Evolutionary conservation across 768 basidiomycete genomes (phyloP).

Genomic region (Cystobasidium tubakii): DNA sequence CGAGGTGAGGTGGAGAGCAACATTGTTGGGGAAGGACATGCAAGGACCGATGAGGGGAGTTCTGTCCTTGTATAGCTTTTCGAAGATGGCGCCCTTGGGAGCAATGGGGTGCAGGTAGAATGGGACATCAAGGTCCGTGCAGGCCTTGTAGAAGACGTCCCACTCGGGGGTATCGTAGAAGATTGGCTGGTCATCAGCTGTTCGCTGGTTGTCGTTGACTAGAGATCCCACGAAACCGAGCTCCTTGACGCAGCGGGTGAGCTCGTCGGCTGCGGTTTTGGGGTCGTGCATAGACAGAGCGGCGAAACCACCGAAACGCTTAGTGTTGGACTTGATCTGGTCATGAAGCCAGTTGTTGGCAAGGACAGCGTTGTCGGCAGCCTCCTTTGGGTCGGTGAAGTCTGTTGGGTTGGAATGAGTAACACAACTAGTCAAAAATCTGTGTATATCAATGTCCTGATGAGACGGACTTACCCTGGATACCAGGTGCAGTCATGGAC

Average conservation of each 20-base stretch:
- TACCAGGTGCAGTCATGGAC: conserved; percentile 36
- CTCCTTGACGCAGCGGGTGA: conserved; percentile 36
- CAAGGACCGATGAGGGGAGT: conserved; percentile 34
- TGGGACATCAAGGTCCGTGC: conserved; percentile 35
- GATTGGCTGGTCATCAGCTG: conserved; percentile 36
- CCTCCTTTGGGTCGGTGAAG: conserved; percentile 36
- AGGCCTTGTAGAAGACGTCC: conserved; percentile 31
- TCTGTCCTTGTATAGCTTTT: conserved; percentile 36
- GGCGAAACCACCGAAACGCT: conserved; percentile 37
- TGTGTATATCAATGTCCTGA: too few species aligned
- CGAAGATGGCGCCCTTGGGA: conserved; percentile 36
- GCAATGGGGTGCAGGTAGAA: conserved; percentile 39
- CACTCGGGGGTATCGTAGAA: conserved; percentile 32
- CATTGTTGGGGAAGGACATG: conserved; percentile 38
- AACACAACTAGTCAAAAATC: too few species aligned
- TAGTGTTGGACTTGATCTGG: conserved; percentile 34
- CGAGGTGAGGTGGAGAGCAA: conserved; percentile 37
- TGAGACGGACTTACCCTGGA: conserved; percentile 11
- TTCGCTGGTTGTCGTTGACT: conserved; percentile 39
- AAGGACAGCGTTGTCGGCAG: conserved; percentile 23
- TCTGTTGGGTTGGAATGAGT: neutral
- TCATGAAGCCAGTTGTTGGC: conserved; percentile 38
- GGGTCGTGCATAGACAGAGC: conserved; percentile 41
- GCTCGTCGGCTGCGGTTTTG: conserved; percentile 37
- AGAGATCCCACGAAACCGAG: conserved; percentile 37